phyloP scores from a whole-genome alignment of 441 rosid species.

The Daphne laureola region DNA sequence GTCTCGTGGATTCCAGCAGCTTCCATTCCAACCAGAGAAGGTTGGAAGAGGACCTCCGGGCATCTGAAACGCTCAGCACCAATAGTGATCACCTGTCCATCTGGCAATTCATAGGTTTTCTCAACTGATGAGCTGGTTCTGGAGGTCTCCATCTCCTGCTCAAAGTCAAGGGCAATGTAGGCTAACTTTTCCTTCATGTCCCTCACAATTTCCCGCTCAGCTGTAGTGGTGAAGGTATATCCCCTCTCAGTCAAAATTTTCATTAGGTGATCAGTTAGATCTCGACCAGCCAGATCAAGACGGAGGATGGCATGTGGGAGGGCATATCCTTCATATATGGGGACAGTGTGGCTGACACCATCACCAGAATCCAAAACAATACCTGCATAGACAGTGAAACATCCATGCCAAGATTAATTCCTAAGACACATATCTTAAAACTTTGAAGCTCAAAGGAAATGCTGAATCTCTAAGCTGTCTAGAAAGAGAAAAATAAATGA shows the following conservation, averaged over 20 bases:
- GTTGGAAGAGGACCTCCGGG: slow-evolving; percentile 79
- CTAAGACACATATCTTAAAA: no score
- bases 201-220: slow-evolving; percentile 74
- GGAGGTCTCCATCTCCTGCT: slow-evolving; percentile 70
- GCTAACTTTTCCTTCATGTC: slow-evolving; percentile 76
- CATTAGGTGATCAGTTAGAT: slow-evolving; percentile 62
- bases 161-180: slow-evolving; percentile 68
- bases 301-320: slow-evolving; percentile 32
- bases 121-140: slow-evolving; percentile 64
- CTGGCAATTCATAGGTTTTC: slow-evolving; percentile 49
- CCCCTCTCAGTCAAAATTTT: slow-evolving; percentile 77
- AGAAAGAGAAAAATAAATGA: no score
- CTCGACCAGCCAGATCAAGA: slow-evolving; percentile 48
- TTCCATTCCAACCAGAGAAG: slow-evolving; percentile 77
- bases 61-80: slow-evolving; percentile 77
- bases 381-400: slow-evolving; percentile 9
- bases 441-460: no score
- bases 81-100: slow-evolving; percentile 30
- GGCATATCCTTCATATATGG: slow-evolving; percentile 29
- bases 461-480: no score
- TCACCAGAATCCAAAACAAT: slow-evolving; percentile 33
- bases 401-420: no score
- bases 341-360: slow-evolving; percentile 33
- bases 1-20: slow-evolving; percentile 71
- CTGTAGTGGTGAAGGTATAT: slow-evolving; percentile 73